Evolutionary conservation across 139 green algal genomes (phyloP).

Genomic region (Micractinium conductrix): DNA sequence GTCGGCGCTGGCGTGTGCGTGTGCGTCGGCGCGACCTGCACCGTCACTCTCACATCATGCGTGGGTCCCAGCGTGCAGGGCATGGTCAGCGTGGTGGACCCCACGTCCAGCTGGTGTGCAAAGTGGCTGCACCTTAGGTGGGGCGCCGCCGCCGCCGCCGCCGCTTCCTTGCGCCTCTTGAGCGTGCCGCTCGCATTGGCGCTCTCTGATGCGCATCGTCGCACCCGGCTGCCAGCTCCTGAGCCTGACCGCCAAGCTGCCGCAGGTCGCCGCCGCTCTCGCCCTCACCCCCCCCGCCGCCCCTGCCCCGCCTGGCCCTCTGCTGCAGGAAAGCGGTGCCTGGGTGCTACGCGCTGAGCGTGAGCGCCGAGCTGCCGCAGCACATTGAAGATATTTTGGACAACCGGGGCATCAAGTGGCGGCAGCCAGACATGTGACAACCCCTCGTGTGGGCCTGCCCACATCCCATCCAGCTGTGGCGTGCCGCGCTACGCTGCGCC

Average conservation of each 20-base stretch:
- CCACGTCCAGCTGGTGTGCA: slow-evolving; percentile 65
- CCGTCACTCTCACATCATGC: too few relatives aligned
- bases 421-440: not conserved
- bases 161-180: too few relatives aligned
- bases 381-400: slow-evolving; percentile 43
- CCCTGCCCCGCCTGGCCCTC: not conserved
- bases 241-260: not conserved
- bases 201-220: too few relatives aligned
- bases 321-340: slow-evolving; percentile 46
- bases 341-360: slow-evolving; percentile 59
- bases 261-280: not conserved
- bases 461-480: too few relatives aligned
- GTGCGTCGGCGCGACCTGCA: too few relatives aligned
- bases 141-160: not conserved
- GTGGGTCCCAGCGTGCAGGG: too few relatives aligned
- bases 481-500: too few relatives aligned
- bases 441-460: too few relatives aligned
- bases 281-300: not conserved
- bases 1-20: too few relatives aligned
- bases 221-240: too few relatives aligned
- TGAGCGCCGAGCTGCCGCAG: slow-evolving; percentile 35
- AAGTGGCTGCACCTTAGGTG: slow-evolving; percentile 75
- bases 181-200: too few relatives aligned
- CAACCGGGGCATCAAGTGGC: slow-evolving; percentile 32
- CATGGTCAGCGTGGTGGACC: slow-evolving; percentile 74